phyloP scores from a whole-genome alignment of 805 yeast species.

The Jamesozyma jinghongensis region DNA sequence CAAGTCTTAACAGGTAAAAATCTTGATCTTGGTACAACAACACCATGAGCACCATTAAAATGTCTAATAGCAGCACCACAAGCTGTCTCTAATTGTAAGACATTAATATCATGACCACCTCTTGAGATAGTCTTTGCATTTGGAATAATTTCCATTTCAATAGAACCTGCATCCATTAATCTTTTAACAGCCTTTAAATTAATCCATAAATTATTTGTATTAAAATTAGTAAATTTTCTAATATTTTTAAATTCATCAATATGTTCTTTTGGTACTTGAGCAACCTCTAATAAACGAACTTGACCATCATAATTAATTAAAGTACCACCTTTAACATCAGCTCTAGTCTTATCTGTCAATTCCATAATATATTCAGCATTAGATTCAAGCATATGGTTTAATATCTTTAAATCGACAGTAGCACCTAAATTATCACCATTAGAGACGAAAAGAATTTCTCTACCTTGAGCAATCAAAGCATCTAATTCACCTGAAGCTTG shows the following conservation, averaged over 20 bases:
- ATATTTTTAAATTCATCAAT: conserved; percentile 96
- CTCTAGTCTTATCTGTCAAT: conserved; percentile 96
- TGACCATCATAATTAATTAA: conserved; percentile 91
- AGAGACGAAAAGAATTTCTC: conserved; percentile 90
- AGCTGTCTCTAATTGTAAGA: conserved; percentile 94
- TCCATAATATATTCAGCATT: conserved; percentile 96
- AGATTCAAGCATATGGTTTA: conserved; percentile 86
- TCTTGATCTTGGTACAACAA: conserved; percentile 95
- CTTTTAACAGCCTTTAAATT: conserved; percentile 90
- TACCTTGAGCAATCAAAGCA: conserved; percentile 80
- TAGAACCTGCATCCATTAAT: conserved; percentile 71
- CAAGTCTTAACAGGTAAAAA: conserved; percentile 97
- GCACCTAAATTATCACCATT: conserved; percentile 99
- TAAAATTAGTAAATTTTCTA: conserved; percentile 96
- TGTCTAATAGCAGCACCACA: conserved; percentile 98
- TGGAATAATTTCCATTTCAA: conserved; percentile 92
- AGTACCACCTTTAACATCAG: conserved; percentile 99
- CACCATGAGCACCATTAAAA: conserved; percentile 92
- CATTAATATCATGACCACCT: conserved; percentile 74
- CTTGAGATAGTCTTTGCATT: conserved; percentile 72
- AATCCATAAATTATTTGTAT: conserved; percentile 97
- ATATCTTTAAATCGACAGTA: conserved; percentile 84
- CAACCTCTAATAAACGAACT: conserved; percentile 85
- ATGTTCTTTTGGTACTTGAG: conserved; percentile 95
- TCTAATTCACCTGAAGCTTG: conserved; percentile 88